Evolutionary conservation across 352 stramenopile species (phyloP), one percentile per base, ranked within the genome.

Genomic region (Globisporangium solare): DNA sequence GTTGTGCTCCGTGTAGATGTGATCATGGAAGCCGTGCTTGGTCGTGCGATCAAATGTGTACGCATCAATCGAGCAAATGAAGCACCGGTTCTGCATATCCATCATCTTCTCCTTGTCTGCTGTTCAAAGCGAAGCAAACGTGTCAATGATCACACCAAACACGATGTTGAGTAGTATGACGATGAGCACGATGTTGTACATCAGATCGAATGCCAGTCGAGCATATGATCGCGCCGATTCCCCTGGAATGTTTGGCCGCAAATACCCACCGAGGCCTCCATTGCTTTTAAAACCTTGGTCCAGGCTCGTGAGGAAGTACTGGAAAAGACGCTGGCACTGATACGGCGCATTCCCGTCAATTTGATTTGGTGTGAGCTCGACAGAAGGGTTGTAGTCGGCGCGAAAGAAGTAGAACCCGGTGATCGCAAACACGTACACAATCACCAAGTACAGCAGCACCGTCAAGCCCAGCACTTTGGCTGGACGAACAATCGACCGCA

Each of bases 101-200:
- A 75, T 66, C 8, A 71, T 64, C 57, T 82, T 89, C 37, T 89
- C 76, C 46, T 83, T 71, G 60, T 92, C 79, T 2, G 74, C 67
- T 0, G 68, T 77, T 4, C 81, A 79, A 41, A 92, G 57, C n/a
- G 75, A 85, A 35, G 81, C 81, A 53, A 92, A 92, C 17, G 73
- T 92, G 51, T 92, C 81, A 52, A 92, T 88, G 58, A 92, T 92
- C 18, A 92, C 74, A 22, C 79, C 81, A 54, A 92, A 92, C 20
- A 88, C 64, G 32, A 89, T 66, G 49, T 92, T 92, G 55, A 89
- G 61, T n/a, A 92, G 70, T 52, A 89, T 67, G 20, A 89, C 75
- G 35, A 89, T 70, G 14, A 92, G 67, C 39, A 88, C 60, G 17
- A 72, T 78, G 66, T 92, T 88, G 72, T 83, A 92, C 13, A 80